Conservation (phyloP, 2,329 filamentous ascomycete genomes). For the Botryosphaeria dothidea region DNA sequence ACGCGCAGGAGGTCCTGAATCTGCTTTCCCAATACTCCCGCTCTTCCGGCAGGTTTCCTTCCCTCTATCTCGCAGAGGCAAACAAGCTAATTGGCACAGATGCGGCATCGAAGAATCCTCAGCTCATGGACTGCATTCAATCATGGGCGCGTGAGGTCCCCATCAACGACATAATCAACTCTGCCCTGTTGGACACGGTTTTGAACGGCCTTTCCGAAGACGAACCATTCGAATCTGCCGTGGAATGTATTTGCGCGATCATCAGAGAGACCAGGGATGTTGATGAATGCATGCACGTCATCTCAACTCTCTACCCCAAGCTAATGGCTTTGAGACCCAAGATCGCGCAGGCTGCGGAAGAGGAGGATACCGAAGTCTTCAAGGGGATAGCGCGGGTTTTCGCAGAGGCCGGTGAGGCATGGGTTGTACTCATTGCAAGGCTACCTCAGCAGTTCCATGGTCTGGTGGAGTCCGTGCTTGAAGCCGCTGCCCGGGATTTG, state of each 20-base stretch:
- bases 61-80: not conserved
- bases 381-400: constrained; percentile 89
- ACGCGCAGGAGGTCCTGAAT: constrained; percentile 81
- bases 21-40: constrained; percentile 89
- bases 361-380: constrained; percentile 82
- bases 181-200: constrained; percentile 78
- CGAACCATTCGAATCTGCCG: constrained; percentile 78
- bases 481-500: constrained; percentile 83
- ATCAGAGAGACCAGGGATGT: constrained; percentile 91
- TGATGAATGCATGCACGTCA: constrained; percentile 81
- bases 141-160: constrained; percentile 96
- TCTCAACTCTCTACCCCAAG: constrained; percentile 79
- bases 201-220: constrained; percentile 76
- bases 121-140: constrained; percentile 90
- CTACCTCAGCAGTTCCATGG: constrained; percentile 78
- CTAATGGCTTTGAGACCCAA: constrained; percentile 75
- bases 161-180: constrained; percentile 77
- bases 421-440: constrained; percentile 88
- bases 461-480: constrained; percentile 87
- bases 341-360: constrained; percentile 71
- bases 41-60: constrained; percentile 71
- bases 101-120: constrained; percentile 79
- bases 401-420: constrained; percentile 88
- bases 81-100: constrained; percentile 49
- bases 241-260: constrained; percentile 90